Evolutionary conservation across 2,329 filamentous ascomycete species (phyloP), one percentile per base, ranked within the genome.

Genomic region (Thermomyces lanuginosus): DNA sequence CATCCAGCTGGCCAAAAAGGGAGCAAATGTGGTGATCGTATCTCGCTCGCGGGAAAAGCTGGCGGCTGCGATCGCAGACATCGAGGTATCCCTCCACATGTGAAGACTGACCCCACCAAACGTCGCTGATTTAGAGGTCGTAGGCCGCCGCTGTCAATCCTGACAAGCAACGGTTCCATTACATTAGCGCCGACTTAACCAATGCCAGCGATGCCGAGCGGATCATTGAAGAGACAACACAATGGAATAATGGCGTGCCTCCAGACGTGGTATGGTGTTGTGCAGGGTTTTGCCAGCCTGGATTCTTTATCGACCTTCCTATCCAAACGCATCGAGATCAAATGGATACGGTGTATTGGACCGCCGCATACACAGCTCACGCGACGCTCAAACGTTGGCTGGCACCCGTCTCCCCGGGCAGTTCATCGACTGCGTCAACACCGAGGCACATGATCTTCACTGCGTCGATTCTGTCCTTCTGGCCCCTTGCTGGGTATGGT

Each of bases 341-440:
- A 50, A 92, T 92, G 81, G 81, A 92, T 45, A 69, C 86, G 40
- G 86, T 93, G 56, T 95, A 81, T 59, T 92, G 76, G 66, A 79
- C 81, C 25, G 72, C 74, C 16, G 76, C 76, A 21, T 89, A 92
- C 49, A 79, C 92, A 56, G 76, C 82, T 19, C 82, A 91, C 47
- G 73, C 80, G 11, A 71, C 77, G 10, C 58, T 93, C 41, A 67
- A 66, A 27, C 64, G 69, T 33, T 93, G 86, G 86, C 67, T 83
- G 22, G 53, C 49, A 8, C 46, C 56, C 5, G 30, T 47, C 24
- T 18, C 37, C 6, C 41, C 44, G 2, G 44, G 43, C 50, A 47
- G 37, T 40, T 37, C 38, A 51, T 3, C 11, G 21, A 22, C 26
- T 13, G 12, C 26, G 36, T 36, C 49, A 40, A 40, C 46, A 16